Conservation (phyloP, 2,329 filamentous ascomycete species). For the Neonectria magnoliae region DNA sequence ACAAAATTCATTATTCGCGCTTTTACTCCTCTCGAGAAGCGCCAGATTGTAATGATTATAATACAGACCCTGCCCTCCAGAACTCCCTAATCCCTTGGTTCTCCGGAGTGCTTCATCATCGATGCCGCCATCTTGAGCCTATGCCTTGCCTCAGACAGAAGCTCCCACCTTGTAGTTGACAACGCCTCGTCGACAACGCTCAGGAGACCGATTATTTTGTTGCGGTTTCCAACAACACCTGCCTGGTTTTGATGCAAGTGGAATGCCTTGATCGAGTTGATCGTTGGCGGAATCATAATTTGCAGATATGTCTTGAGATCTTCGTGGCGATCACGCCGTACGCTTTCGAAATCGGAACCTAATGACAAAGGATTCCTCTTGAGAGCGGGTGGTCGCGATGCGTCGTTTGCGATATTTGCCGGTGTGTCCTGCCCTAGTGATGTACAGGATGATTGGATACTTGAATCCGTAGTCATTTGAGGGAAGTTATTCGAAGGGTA, state of each 20-base stretch:
- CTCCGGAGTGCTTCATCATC: constrained; percentile 40
- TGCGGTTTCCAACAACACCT: constrained; percentile 41
- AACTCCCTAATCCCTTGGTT: constrained; percentile 32
- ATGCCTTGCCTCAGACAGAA: constrained; percentile 40
- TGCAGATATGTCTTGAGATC: constrained; percentile 42
- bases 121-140: constrained; percentile 40
- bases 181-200: constrained; percentile 41
- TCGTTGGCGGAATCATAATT: constrained; percentile 43
- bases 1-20: neutral
- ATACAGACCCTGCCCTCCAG: neutral
- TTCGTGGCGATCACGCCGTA: constrained; percentile 39
- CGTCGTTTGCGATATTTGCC: constrained; percentile 23
- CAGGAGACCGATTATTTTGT: constrained; percentile 40
- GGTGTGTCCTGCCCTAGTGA: constrained; percentile 23
- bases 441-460: constrained; percentile 28
- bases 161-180: constrained; percentile 40
- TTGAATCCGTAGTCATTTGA: constrained; percentile 30
- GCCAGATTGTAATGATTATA: neutral
- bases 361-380: constrained; percentile 30
- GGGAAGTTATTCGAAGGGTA: constrained; percentile 32
- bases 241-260: constrained; percentile 43
- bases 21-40: constrained; percentile 1
- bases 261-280: constrained; percentile 43
- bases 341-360: constrained; percentile 32
- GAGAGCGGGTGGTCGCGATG: constrained; percentile 30